Evolutionary conservation across 805 yeast species (phyloP).

Genomic region (Saturnispora silvae): DNA sequence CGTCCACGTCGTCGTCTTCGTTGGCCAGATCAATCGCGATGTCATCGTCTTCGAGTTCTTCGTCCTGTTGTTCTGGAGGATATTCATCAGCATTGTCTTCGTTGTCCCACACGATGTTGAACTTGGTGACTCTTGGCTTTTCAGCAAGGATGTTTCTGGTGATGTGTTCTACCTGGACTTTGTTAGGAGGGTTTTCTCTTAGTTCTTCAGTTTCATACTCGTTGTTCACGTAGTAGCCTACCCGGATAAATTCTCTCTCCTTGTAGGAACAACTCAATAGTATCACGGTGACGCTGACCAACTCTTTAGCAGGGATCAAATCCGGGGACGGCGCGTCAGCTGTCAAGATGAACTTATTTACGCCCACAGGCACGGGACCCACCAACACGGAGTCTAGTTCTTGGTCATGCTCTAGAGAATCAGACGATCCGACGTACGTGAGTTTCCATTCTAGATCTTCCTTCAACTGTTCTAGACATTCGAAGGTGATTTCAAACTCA

Average conservation of each 20-base stretch:
- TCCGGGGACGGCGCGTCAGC: conserved; percentile 98
- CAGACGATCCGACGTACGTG: conserved; percentile 92
- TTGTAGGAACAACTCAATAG: conserved; percentile 86
- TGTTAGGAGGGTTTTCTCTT: conserved; percentile 86
- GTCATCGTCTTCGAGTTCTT: conserved; percentile 42
- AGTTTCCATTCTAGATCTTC: conserved; percentile 96
- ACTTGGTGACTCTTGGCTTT: conserved; percentile 94
- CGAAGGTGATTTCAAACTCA: conserved; percentile 94
- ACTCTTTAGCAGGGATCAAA: conserved; percentile 88
- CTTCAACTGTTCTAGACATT: conserved; percentile 84
- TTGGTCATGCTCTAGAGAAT: conserved; percentile 92
- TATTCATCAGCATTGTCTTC: conserved; percentile 47
- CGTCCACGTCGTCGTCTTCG: conserved; percentile 31
- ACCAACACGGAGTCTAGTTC: conserved; percentile 93
- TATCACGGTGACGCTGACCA: conserved; percentile 92
- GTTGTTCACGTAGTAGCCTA: conserved; percentile 95
- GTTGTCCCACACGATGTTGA: conserved; percentile 94
- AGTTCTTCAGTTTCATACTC: conserved; percentile 92
- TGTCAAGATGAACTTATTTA: conserved; percentile 81
- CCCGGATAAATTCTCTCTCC: conserved; percentile 90
- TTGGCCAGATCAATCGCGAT: conserved; percentile 37
- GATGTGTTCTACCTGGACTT: conserved; percentile 88
- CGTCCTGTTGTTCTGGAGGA: conserved; percentile 73
- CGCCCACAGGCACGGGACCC: conserved; percentile 97
- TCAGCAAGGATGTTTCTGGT: conserved; percentile 92